These are phyloP conservation scores for Stephanodiscus triporus DNA, from an alignment of 108 stramenopile species.

Conservation along the genomic window DNA sequence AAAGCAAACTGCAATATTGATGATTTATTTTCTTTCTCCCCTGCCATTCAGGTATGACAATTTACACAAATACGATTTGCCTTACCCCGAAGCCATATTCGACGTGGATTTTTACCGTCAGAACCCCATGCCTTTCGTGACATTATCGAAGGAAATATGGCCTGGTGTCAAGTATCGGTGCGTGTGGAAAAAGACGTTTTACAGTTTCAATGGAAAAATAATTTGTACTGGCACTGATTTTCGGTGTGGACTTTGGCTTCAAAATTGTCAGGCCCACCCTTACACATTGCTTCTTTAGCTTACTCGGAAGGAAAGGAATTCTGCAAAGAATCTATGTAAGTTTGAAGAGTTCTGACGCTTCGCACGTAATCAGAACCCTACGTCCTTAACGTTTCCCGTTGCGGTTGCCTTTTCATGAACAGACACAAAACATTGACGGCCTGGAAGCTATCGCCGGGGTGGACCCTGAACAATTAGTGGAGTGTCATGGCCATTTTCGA, in stretches of 20 bases:
- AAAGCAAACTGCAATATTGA: no score
- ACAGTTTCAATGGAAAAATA: not conserved
- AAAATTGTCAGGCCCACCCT: conserved; percentile 63
- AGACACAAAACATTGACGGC: conserved; percentile 95
- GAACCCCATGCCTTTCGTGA: conserved; percentile 75
- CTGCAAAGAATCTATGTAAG: conserved; percentile 71
- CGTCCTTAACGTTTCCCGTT: not conserved
- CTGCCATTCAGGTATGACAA: conserved; percentile 90
- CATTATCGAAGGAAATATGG: conserved; percentile 83
- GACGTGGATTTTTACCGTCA: conserved; percentile 83
- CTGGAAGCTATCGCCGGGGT: conserved; percentile 87
- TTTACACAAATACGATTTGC: conserved; percentile 86
- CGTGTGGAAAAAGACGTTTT: not conserved
- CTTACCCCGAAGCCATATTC: conserved; percentile 93
- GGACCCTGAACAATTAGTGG: conserved; percentile 69
- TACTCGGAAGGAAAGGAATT: conserved; percentile 77
- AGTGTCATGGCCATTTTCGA: conserved; percentile 92
- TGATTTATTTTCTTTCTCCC: no score
- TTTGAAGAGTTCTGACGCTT: not conserved
- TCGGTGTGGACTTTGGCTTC: no score
- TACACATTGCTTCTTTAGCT: conserved; percentile 89
- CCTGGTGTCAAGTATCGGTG: conserved; percentile 73
- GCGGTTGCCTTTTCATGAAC: not conserved
- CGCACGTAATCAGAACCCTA: not conserved
- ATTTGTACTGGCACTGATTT: not conserved